Base-by-base conservation (phyloP, 2,329 filamentous ascomycete species). In the Bertia moriformis region DNA sequence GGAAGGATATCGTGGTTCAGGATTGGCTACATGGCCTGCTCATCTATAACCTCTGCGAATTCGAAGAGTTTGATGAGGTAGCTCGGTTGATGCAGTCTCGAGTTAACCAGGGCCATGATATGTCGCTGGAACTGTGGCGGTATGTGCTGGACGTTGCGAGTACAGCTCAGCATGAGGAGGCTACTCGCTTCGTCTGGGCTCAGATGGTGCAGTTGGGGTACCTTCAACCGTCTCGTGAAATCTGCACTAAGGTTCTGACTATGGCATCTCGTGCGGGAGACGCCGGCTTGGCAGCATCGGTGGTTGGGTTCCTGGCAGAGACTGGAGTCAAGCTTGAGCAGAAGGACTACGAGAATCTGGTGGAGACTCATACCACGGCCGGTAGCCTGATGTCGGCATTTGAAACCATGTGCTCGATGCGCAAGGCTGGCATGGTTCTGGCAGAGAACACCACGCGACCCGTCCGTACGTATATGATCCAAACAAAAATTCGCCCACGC, bases 1-100 rank as follows among this genome's bases (percentile, higher is more conserved):
- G 53, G 39, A 61, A 67, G 38, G 58, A 61, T n/a, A 60, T 66
- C 4, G 46, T 44, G 14, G 52, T 74, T 3, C 57, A 68, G 22
- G 47, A 51, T 2, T 79, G 74, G 74, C 57, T 79, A 14, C 66
- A 69, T 46, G 67, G 69, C 43, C 61, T 73, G 45, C 56, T 71
- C 3, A 57, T 74, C 36, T 76, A 74, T 51, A 61, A 63, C 40
- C 56, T 79, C 15, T 64, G 67, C 42, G 67, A 74, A 37, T 61
- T 60, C 35, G 58, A 61, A 14, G 73, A 78, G 49, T 62, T 73
- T 17, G 70, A 73, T 30, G 67, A 73, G 47, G 67, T 71, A 0
- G 57, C 71, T 20, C 54, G 63, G 18, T 51, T 76, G 19, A 61
- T 76, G 49, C 56, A 59, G 32, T 51, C 56, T 36, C 62, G 69